A percentile compares a stretch with the other conserved stretches of the same genome.
These are phyloP conservation scores for Sisymbrium irio DNA, from an alignment of 345 rosid genomes.

Conservation along the genomic window DNA sequence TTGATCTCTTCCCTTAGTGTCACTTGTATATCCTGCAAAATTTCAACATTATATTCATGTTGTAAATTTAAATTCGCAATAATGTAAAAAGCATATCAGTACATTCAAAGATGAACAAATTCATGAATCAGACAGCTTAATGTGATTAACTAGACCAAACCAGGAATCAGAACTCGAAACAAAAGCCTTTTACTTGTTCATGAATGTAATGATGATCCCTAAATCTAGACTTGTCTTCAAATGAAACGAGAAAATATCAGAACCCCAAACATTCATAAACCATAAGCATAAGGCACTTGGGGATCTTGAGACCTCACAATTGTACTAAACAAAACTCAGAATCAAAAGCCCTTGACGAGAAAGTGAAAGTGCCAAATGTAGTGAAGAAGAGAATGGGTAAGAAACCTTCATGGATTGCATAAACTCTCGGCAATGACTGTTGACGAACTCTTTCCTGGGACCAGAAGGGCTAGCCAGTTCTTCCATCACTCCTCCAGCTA, in stretches of 20 bases:
- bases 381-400: constrained; percentile 17
- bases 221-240: too few relatives aligned
- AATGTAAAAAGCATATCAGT: neutral
- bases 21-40: constrained; percentile 81
- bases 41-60: too few relatives aligned
- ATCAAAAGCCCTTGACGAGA: too few relatives aligned
- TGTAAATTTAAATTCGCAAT: too few relatives aligned
- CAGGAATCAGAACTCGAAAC: neutral
- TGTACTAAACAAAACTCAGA: neutral
- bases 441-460: constrained; percentile 74
- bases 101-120: neutral
- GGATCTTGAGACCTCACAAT: too few relatives aligned
- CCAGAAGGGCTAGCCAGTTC: constrained; percentile 71
- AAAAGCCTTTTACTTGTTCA: too few relatives aligned
- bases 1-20: constrained; percentile 90
- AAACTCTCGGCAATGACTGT: constrained; percentile 81
- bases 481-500: constrained; percentile 88
- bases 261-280: too few relatives aligned
- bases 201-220: too few relatives aligned
- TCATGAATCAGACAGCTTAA: neutral
- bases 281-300: too few relatives aligned
- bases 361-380: too few relatives aligned
- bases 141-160: neutral
- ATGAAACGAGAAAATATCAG: too few relatives aligned
- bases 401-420: constrained; percentile 88